Percentiles rank a stretch among this genome's conserved stretches.
Conservation (phyloP, 2,329 filamentous ascomycete genomes). For the Arthrocladium fulminans region DNA sequence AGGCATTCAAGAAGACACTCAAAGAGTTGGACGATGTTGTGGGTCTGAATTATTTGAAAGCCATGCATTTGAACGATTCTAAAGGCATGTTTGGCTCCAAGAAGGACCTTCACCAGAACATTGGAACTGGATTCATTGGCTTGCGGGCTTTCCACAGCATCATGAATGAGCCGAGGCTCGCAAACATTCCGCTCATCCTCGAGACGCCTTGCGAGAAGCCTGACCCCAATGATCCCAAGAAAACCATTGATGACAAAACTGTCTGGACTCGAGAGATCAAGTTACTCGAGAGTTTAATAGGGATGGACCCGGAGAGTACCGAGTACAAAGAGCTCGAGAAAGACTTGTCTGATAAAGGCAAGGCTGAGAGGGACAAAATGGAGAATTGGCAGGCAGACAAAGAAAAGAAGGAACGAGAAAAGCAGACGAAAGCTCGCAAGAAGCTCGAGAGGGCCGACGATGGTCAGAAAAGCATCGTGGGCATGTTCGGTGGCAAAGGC, state of each 20-base stretch:
- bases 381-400: slow-evolving; percentile 74
- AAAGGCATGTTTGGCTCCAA: slow-evolving; percentile 78
- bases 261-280: slow-evolving; percentile 95
- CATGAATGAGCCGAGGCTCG: slow-evolving; percentile 71
- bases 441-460: slow-evolving; percentile 46
- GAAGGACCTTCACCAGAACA: slow-evolving; percentile 89
- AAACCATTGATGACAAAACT: slow-evolving; percentile 57
- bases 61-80: slow-evolving; percentile 89
- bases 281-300: slow-evolving; percentile 71
- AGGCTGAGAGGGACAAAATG: slow-evolving; percentile 62
- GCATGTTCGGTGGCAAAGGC: slow-evolving; percentile 26
- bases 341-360: slow-evolving; percentile 59
- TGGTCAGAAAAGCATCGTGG: slow-evolving; percentile 36
- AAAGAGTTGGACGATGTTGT: slow-evolving; percentile 67
- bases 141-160: slow-evolving; percentile 83
- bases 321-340: slow-evolving; percentile 61
- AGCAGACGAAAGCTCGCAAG: slow-evolving; percentile 53
- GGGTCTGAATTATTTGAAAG: slow-evolving; percentile 69
- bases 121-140: slow-evolving; percentile 88
- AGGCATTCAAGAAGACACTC: slow-evolving; percentile 65
- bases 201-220: slow-evolving; percentile 86
- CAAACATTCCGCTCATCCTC: slow-evolving; percentile 77
- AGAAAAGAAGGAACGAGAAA: slow-evolving; percentile 48
- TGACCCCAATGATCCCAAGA: slow-evolving; percentile 30
- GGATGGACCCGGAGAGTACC: slow-evolving; percentile 65